Conservation (phyloP, 768 basidiomycete species). For the Leccinum subgranulosum region DNA sequence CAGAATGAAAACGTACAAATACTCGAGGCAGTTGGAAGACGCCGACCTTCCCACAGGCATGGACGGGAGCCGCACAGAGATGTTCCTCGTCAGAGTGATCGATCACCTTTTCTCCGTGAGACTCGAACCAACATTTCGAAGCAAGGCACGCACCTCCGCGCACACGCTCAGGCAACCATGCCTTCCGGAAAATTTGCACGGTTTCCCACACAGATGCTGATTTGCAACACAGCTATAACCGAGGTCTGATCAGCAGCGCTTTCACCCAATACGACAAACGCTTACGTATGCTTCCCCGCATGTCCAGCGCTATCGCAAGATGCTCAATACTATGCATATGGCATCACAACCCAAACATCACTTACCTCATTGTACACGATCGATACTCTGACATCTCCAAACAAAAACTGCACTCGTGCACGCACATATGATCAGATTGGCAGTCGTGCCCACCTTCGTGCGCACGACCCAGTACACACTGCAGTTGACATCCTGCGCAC, state of each 20-base stretch:
- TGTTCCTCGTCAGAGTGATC: slow-evolving; percentile 50
- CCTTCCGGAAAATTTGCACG: slow-evolving; percentile 44
- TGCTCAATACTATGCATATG: neutral
- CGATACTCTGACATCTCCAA: slow-evolving; percentile 25
- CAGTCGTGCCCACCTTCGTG: slow-evolving; percentile 52
- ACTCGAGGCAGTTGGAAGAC: no score
- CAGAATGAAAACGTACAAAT: neutral
- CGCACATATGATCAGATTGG: slow-evolving; percentile 46
- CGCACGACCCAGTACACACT: slow-evolving; percentile 43
- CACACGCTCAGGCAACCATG: slow-evolving; percentile 53
- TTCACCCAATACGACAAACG: neutral
- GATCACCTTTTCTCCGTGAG: slow-evolving; percentile 34
- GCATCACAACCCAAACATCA: slow-evolving; percentile 16
- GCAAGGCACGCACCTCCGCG: slow-evolving; percentile 39
- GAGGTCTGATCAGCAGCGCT: neutral
- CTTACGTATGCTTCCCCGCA: slow-evolving; percentile 52
- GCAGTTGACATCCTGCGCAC: slow-evolving; percentile 47
- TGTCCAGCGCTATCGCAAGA: slow-evolving; percentile 51
- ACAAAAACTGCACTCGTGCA: slow-evolving; percentile 41
- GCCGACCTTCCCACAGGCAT: slow-evolving; percentile 54
- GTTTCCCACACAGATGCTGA: slow-evolving; percentile 53
- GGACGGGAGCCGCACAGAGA: slow-evolving; percentile 49
- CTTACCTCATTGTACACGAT: slow-evolving; percentile 48
- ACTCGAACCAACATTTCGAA: neutral
- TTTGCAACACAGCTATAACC: slow-evolving; percentile 47